Percentiles rank a stretch among this genome's conserved stretches.
Conservation (phyloP, 2,329 filamentous ascomycete species). For the Diaporthe humulicola region DNA sequence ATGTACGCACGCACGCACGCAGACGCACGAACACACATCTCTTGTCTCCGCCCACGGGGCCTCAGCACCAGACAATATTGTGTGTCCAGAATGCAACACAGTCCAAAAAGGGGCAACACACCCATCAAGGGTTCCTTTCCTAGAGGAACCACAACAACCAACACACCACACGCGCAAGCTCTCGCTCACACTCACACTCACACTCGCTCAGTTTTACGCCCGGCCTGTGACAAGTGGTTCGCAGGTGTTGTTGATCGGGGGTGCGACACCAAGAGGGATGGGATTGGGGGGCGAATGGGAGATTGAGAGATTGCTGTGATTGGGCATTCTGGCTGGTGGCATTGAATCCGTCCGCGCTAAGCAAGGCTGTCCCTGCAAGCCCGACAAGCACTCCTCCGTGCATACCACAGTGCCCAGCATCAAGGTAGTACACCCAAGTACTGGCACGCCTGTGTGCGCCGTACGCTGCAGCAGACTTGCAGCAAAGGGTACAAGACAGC, state of each 20-base stretch:
- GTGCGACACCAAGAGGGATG: slow-evolving; percentile 14
- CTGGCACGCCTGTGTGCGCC: background rate
- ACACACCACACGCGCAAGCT: slow-evolving; percentile 2
- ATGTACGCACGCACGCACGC: background rate
- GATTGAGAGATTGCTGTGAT: slow-evolving; percentile 20
- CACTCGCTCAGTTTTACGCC: slow-evolving; percentile 1
- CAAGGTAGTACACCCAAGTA: background rate
- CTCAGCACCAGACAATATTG: slow-evolving; percentile 27
- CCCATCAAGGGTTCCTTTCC: slow-evolving; percentile 23
- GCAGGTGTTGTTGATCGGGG: slow-evolving; percentile 20
- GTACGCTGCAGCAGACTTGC: background rate
- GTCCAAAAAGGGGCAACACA: slow-evolving; percentile 23
- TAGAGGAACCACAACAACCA: slow-evolving; percentile 2
- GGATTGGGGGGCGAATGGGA: slow-evolving; percentile 29
- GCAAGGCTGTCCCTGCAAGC: slow-evolving; percentile 34
- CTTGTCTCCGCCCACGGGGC: slow-evolving; percentile 19
- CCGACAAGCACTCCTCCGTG: slow-evolving; percentile 25
- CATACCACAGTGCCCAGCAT: slow-evolving; percentile 12
- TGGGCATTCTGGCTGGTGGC: slow-evolving; percentile 22
- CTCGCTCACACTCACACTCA: background rate
- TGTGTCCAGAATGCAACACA: slow-evolving; percentile 22
- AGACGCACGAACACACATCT: background rate
- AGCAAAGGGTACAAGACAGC: slow-evolving; percentile 18
- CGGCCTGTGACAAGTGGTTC: slow-evolving; percentile 3
- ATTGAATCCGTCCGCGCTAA: slow-evolving; percentile 30